phyloP scores from a whole-genome alignment of 129 eudicot genomes.

The Solidago caesia region DNA sequence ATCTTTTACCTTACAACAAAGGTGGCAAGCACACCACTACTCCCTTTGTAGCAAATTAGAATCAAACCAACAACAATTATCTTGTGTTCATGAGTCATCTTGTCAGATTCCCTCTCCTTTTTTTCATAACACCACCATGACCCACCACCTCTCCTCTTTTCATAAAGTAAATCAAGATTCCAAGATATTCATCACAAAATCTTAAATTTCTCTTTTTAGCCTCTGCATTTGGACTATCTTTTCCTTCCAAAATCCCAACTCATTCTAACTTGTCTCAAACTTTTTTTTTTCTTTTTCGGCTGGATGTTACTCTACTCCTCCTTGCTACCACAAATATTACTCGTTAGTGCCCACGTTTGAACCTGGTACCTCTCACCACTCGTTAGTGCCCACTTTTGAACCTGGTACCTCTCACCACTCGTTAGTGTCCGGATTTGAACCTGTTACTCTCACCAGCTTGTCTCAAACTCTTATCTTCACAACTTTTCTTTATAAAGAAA shows the following conservation, averaged over 20 bases:
- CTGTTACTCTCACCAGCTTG: no score
- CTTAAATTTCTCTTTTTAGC: conserved; percentile 2
- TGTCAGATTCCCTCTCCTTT: conserved; percentile 26
- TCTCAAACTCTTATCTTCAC: neutral
- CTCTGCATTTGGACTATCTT: neutral
- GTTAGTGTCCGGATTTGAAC: no score
- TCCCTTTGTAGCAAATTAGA: neutral
- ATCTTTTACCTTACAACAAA: conserved; percentile 14
- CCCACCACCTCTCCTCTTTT: conserved; percentile 14
- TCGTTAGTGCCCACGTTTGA: no score
- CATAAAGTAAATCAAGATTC: conserved; percentile 16
- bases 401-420: no score
- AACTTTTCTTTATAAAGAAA: neutral
- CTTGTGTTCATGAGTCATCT: conserved; percentile 23
- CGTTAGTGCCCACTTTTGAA: no score
- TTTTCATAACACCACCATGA: conserved; percentile 12
- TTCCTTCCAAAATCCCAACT: no score
- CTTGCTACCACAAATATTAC: no score
- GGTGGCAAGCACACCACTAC: conserved; percentile 8
- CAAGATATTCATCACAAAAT: conserved; percentile 20
- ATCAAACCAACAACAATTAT: conserved; percentile 17
- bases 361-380: no score
- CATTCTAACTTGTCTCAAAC: neutral
- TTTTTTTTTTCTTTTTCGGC: no score
- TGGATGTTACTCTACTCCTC: no score